Percentiles rank a stretch among this genome's conserved stretches.
phyloP scores from a whole-genome alignment of 2,329 filamentous ascomycete species.

The Dactylellina sp. region DNA sequence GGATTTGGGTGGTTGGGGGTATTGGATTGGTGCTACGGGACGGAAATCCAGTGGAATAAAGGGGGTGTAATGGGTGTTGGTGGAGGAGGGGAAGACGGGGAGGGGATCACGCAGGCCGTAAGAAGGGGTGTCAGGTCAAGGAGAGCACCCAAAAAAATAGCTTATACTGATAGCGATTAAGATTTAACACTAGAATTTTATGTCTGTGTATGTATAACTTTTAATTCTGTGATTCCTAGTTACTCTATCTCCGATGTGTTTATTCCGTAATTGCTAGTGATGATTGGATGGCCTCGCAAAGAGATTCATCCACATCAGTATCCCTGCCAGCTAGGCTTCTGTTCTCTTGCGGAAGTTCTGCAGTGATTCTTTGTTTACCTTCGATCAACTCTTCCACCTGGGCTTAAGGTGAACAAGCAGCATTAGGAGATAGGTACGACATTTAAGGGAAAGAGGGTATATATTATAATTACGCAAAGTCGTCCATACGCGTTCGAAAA shows the following conservation, averaged over 20 bases:
- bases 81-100: conserved; percentile 69
- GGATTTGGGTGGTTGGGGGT: conserved; percentile 72
- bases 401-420: too few relatives aligned
- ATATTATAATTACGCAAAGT: conserved; percentile 5
- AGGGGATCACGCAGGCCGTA: conserved; percentile 60
- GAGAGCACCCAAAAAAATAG: conserved; percentile 21
- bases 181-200: not conserved
- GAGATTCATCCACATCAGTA: too few relatives aligned
- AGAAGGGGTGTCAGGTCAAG: conserved; percentile 23
- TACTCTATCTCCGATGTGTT: too few relatives aligned
- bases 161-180: not conserved
- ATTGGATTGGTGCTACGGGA: conserved; percentile 73
- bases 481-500: conserved; percentile 15
- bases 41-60: conserved; percentile 68
- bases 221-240: too few relatives aligned
- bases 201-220: too few relatives aligned
- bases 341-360: too few relatives aligned
- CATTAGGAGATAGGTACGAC: not conserved
- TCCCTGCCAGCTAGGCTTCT: too few relatives aligned
- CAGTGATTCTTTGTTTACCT: too few relatives aligned
- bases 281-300: too few relatives aligned
- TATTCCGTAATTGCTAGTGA: too few relatives aligned
- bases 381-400: too few relatives aligned
- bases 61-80: conserved; percentile 70
- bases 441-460: not conserved